Conservation (phyloP, 1,284 basidiomycete species). For the Malassezia sp. region DNA sequence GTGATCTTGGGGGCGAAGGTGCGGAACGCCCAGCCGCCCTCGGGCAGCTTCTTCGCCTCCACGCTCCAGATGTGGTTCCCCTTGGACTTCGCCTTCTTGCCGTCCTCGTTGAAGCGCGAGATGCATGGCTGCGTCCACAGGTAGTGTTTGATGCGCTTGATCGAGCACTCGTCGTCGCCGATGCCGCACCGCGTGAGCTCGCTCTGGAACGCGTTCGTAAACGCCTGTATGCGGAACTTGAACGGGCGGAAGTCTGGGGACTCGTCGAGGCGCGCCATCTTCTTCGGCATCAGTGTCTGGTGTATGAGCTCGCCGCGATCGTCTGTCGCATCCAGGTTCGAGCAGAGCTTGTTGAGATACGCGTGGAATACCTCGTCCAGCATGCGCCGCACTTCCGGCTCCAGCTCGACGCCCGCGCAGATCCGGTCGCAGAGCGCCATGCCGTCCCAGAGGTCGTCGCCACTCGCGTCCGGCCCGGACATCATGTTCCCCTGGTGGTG, state of each 20-base stretch:
- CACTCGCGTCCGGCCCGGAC: not conserved
- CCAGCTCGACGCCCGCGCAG: constrained; percentile 3
- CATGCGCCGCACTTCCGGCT: constrained; percentile 60
- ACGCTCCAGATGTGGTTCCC: constrained; percentile 99
- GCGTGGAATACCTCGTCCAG: constrained; percentile 84
- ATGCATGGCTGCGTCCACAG: constrained; percentile 86
- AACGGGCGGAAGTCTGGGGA: constrained; percentile 93
- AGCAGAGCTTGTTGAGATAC: constrained; percentile 78
- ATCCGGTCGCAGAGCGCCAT: constrained; percentile 2
- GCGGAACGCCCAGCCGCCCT: constrained; percentile 75
- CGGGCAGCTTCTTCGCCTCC: constrained; percentile 70
- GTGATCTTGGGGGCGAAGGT: constrained; percentile 59
- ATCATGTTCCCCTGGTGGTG: too few species aligned
- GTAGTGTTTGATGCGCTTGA: constrained; percentile 70
- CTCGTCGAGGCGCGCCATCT: constrained; percentile 51
- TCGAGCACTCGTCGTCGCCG: constrained; percentile 51
- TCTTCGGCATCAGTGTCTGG: constrained; percentile 83
- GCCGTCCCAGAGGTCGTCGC: constrained; percentile 13
- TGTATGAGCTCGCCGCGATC: constrained; percentile 92
- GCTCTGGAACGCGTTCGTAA: constrained; percentile 90
- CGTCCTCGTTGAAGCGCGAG: constrained; percentile 95
- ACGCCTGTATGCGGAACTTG: constrained; percentile 97
- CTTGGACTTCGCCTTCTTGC: constrained; percentile 95
- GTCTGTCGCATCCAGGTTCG: constrained; percentile 81
- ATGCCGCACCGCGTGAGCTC: constrained; percentile 57